Percentiles rank a stretch among this genome's conserved stretches.
These are phyloP conservation scores for Acanthochlamys bracteata DNA, from an alignment of 106 monocot species.

Conservation along the genomic window DNA sequence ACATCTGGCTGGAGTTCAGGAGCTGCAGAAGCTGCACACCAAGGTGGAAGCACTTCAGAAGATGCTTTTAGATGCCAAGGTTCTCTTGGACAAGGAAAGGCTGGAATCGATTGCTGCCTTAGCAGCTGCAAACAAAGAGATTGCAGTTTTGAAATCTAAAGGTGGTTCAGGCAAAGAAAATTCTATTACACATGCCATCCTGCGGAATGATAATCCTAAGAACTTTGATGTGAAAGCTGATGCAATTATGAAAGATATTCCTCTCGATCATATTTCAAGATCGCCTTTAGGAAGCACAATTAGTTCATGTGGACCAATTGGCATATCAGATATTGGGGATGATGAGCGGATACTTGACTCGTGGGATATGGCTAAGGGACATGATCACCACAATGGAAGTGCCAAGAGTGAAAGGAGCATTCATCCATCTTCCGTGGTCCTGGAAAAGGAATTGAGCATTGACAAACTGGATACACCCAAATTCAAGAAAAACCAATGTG, in stretches of 20 bases:
- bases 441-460: conserved; percentile 31
- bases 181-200: conserved; percentile 10
- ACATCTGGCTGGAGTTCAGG: conserved; percentile 13
- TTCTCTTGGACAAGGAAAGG: conserved; percentile 7
- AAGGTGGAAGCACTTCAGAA: conserved; percentile 37
- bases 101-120: neutral
- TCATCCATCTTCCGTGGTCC: conserved; percentile 25
- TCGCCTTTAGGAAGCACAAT: conserved; percentile 14
- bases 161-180: conserved; percentile 6
- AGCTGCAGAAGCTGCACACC: conserved; percentile 28
- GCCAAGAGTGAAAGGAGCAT: conserved; percentile 27
- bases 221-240: conserved; percentile 16
- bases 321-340: conserved; percentile 3
- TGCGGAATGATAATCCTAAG: conserved; percentile 10
- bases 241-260: conserved; percentile 53
- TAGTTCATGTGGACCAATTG: neutral
- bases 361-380: conserved; percentile 30
- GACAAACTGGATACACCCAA: conserved; percentile 23
- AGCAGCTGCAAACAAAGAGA: conserved; percentile 10
- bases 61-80: conserved; percentile 12
- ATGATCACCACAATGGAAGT: conserved; percentile 19
- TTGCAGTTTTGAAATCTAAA: conserved; percentile 10
- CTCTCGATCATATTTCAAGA: conserved; percentile 45
- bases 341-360: conserved; percentile 37
- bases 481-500: conserved; percentile 4